Evolutionary conservation across 495 filamentous ascomycete species (phyloP), one percentile per base, ranked within the genome.

Genomic region (Glarea lozoyensis): DNA sequence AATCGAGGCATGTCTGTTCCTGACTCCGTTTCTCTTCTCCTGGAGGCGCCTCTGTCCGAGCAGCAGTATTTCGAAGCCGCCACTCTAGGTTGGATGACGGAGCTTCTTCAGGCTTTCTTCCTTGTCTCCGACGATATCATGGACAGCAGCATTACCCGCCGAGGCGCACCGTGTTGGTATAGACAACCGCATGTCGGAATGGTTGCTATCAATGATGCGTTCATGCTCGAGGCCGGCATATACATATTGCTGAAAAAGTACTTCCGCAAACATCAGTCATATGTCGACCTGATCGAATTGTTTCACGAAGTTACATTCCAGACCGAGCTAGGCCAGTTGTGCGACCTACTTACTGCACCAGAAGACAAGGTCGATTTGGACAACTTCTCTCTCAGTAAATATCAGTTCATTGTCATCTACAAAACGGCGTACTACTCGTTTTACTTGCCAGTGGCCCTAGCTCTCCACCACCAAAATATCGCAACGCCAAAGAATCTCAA

Each of bases 391-490:
- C 70, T 94, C 64, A 76, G 92, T 51, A 98, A 97, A 71, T 94
- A 94, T 73, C 81, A 72, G 60, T 98, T 97, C 73, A 98, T 98
- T 59, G 92, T 98, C 63, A 86, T 89, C 66, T 96, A 88, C 79
- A 98, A 98, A 77, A 98, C 93, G 21, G 93, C 92, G 27, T 98
- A 90, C 69, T 98, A 98, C 72, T 86, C 78, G 57, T 98, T 98
- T 76, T 97, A 97, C 69, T 84, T 98, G 0, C 92, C 92, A 27
- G 88, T 98, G n/a, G 90, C 86, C 5, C 73, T 96, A 21, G 84
- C 93, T 0, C 68, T 98, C 51, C 68, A 84, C 66, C 79, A 86
- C 60, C 74, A 89, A 52, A 78, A 86, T 46, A 66, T 86, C 27
- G 93, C 90, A 9, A 88, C 85, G 10, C 73, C 77, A 5, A 72